phyloP scores from a whole-genome alignment of 2,329 filamentous ascomycete genomes.

The Pestalotiopsis sp. region DNA sequence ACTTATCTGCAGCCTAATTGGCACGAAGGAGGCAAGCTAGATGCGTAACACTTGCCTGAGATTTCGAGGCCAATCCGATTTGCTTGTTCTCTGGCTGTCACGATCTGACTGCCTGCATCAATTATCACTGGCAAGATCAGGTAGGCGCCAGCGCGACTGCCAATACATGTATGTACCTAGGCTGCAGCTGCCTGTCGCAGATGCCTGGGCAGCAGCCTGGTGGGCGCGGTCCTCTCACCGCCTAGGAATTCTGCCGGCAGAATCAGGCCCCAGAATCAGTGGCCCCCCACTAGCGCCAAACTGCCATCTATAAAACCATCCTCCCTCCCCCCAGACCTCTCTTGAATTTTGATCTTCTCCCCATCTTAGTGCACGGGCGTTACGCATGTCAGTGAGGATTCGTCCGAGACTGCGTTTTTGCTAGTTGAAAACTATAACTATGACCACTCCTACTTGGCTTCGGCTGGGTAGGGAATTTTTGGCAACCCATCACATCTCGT shows the following conservation, averaged over 20 bases:
- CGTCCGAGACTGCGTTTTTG: conserved; percentile 87
- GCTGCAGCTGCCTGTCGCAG: neutral
- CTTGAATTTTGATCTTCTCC: conserved; percentile 39
- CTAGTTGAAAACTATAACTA: conserved; percentile 85
- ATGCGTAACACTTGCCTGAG: too few species aligned
- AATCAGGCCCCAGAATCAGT: neutral
- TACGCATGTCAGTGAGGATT: conserved; percentile 86
- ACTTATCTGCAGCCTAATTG: too few species aligned
- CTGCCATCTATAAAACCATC: neutral
- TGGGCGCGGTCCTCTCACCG: neutral
- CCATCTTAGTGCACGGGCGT: conserved; percentile 74
- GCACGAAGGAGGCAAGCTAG: too few species aligned
- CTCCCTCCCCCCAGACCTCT: neutral
- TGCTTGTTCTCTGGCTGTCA: too few species aligned
- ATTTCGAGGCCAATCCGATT: too few species aligned
- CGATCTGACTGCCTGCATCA: too few species aligned
- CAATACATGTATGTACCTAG: neutral
- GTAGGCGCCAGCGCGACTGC: neutral
- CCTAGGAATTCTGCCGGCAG: neutral
- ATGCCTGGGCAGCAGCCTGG: neutral
- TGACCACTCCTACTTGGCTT: conserved; percentile 76
- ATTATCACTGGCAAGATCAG: too few species aligned
- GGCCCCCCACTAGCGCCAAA: neutral
- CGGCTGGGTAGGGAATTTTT: conserved; percentile 81
- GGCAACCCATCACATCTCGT: conserved; percentile 48